phyloP scores from a whole-genome alignment of 805 yeast genomes.

The Kuraishia borneana region DNA sequence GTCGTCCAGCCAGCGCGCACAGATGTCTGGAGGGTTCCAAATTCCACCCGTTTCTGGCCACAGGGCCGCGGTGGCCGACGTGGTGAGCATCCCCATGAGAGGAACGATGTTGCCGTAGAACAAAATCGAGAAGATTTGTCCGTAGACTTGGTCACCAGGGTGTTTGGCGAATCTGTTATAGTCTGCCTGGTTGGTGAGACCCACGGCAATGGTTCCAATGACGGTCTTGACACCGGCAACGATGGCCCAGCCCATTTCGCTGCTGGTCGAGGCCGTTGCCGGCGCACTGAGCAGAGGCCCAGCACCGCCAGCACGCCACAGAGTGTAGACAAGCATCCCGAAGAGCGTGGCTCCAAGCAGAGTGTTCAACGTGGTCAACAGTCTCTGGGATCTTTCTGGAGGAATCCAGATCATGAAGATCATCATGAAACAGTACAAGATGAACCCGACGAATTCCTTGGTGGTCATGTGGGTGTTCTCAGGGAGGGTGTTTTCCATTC shows the following conservation, averaged over 20 bases:
- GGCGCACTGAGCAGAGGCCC: constrained; percentile 2
- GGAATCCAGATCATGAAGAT: constrained; percentile 27
- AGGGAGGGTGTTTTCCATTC: constrained; percentile 27
- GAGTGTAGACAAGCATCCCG: constrained; percentile 2
- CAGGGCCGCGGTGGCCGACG: constrained; percentile 28
- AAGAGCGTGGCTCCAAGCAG: constrained; percentile 1
- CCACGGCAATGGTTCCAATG: constrained; percentile 28
- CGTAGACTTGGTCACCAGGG: constrained; percentile 9
- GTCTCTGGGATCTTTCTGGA: constrained; percentile 26
- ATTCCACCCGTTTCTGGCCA: constrained; percentile 21
- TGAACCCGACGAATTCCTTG: constrained; percentile 29
- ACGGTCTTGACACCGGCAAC: constrained; percentile 25
- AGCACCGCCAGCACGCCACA: constrained; percentile 4
- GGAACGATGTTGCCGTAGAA: constrained; percentile 19
- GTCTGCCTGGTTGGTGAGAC: constrained; percentile 24
- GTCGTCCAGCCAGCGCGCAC: constrained; percentile 26
- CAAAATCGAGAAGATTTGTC: constrained; percentile 23
- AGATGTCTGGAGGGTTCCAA: constrained; percentile 37
- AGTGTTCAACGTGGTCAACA: background rate
- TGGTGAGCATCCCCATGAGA: constrained; percentile 31
- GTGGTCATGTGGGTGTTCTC: constrained; percentile 25
- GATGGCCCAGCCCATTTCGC: constrained; percentile 27
- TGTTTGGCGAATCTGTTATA: constrained; percentile 19
- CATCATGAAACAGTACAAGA: constrained; percentile 31
- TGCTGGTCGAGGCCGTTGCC: constrained; percentile 4